These are phyloP conservation scores for Calocybe gangraenosa DNA, from an alignment of 768 basidiomycete species.

Conservation along the genomic window DNA sequence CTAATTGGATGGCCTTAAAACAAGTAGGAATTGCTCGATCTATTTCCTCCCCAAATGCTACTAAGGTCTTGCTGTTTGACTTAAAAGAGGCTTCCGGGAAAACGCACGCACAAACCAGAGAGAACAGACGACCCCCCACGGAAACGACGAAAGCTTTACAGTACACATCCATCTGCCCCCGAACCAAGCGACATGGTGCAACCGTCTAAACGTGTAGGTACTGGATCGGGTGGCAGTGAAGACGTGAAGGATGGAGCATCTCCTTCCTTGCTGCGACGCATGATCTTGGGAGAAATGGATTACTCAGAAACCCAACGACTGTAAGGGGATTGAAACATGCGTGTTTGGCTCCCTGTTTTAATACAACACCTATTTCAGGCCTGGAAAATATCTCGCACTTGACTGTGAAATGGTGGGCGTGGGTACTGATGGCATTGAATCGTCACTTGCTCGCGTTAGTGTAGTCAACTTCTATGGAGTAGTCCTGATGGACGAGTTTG, in stretches of 20 bases:
- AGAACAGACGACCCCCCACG: conserved; percentile 12
- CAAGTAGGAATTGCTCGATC: conserved; percentile 32
- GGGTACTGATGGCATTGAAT: conserved; percentile 79
- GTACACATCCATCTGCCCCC: conserved; percentile 8
- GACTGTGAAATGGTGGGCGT: conserved; percentile 99
- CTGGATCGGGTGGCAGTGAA: conserved; percentile 1
- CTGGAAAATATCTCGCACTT: conserved; percentile 74
- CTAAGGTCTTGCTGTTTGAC: conserved; percentile 1
- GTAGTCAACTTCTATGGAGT: conserved; percentile 87
- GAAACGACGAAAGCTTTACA: conserved; percentile 27
- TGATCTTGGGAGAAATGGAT: conserved; percentile 47
- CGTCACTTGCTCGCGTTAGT: conserved; percentile 83
- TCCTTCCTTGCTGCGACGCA: conserved; percentile 38
- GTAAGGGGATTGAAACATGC: conserved; percentile 33
- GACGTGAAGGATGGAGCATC: conserved; percentile 46
- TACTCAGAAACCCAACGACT: conserved; percentile 35
- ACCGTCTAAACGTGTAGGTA: conserved; percentile 2
- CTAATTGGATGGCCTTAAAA: conserved; percentile 57
- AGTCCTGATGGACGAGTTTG: conserved; percentile 78
- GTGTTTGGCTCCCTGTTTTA: conserved; percentile 1
- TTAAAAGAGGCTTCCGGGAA: conserved; percentile 15
- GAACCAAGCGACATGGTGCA: conserved; percentile 1
- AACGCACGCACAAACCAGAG: conserved; percentile 5
- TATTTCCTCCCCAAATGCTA: not conserved
- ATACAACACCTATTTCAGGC: conserved; percentile 30